Base-by-base conservation (phyloP, 768 basidiomycete genomes). In the Lentinula aciculospora region DNA sequence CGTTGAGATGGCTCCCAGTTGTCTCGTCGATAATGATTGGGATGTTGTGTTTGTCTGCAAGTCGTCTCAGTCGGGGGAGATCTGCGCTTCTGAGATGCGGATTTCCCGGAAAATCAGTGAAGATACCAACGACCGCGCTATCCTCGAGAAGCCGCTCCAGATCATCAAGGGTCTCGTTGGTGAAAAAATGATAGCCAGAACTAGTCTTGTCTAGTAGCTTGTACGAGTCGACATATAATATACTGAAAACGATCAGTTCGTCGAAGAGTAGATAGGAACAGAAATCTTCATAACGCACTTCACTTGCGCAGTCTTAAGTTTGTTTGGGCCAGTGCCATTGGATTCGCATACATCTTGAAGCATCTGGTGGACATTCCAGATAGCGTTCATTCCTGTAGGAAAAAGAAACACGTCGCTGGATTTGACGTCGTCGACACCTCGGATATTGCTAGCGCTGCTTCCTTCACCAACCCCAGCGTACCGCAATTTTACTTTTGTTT, bases 181-280 rank as follows among this genome's bases (percentile, higher is more conserved):
- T 94, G 48, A 92, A 79, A 76, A 97, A 95, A 67, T 92, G 80
- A 61, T 86, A 92, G 1, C 96, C 96, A 2, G 91, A 90, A 1
- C 94, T 95, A 92, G 94, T 98, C 71, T 98, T 98, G 64, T 94
- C 78, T 1, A 98, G 76, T 39, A 95, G 82, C 70, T 98, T 98
- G 59, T 95, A 81, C 4, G 96, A 98, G 67, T 98, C 96, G 10
- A 85, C 92, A 69, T 98, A 99, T 0, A 94, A 88, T 71, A 98
- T 98, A 13, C 95, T 98, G 61, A 32, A 31, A 23, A 28, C 25
- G 12, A 37, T 46, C 12, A 25, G 40, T 21, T 45, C 21, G 37
- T 5, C 12, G 3, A 28, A 23, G 10, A 21, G 34, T 6, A 27
- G 28, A 19, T 6, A 37, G 32, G n/a, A n/a, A 72, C n/a, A n/a